Evolutionary conservation across 1,284 basidiomycete genomes (phyloP).

Genomic region (Puccinia horiana): DNA sequence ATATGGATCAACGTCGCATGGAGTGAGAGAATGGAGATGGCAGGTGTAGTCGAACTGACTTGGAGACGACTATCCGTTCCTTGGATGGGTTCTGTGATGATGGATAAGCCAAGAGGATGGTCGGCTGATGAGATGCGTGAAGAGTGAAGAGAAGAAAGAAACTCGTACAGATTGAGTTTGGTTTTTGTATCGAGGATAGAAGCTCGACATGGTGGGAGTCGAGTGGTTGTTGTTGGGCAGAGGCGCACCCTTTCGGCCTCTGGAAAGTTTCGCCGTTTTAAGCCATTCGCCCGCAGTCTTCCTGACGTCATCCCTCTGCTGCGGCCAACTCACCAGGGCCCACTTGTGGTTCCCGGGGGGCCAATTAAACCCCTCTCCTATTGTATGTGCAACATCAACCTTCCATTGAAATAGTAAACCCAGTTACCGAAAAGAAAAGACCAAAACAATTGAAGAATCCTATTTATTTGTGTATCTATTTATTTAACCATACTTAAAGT

Average conservation of each 20-base stretch:
- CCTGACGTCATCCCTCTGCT: constrained; percentile 3
- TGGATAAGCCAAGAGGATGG: neutral
- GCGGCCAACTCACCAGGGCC: neutral
- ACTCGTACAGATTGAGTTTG: neutral
- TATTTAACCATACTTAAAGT: too few relatives aligned
- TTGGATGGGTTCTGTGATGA: neutral
- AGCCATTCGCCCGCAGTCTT: neutral
- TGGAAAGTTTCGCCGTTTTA: neutral
- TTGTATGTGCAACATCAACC: too few relatives aligned
- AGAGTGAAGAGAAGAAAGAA: neutral
- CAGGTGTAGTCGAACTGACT: neutral
- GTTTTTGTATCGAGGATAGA: neutral
- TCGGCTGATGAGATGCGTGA: neutral
- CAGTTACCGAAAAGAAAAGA: too few relatives aligned
- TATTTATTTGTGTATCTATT: too few relatives aligned
- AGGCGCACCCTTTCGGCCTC: too few relatives aligned
- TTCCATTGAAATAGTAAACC: too few relatives aligned
- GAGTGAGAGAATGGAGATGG: neutral
- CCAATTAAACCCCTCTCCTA: too few relatives aligned
- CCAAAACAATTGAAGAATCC: too few relatives aligned
- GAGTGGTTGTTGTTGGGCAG: neutral
- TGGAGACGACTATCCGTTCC: neutral
- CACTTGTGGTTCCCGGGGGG: constrained; percentile 11
- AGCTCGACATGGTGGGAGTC: neutral
- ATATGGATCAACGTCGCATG: neutral